Evolutionary conservation across 768 basidiomycete genomes (phyloP), one percentile per base, ranked within the genome.

Genomic region (Epithele typhae): DNA sequence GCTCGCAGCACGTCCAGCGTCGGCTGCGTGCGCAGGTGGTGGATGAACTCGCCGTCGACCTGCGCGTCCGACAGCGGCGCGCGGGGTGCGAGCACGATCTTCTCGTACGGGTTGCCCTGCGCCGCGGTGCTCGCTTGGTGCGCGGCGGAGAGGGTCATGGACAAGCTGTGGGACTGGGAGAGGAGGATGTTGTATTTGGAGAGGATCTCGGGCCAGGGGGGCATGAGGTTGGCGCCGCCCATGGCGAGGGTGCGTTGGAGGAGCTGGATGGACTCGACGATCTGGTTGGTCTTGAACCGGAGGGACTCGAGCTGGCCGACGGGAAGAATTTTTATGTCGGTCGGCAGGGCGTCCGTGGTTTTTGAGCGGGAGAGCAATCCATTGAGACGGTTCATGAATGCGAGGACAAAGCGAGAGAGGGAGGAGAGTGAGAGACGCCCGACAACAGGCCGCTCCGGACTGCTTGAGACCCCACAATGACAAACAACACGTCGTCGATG

Each of bases 171-270:
- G 0, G 87, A 87, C 58, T 92, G 90, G 0, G 87, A 87, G 45
- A 92, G 76, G 22, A 92, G 74, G 52, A 88, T 75, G 55, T 83
- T 90, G 76, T 91, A 92, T 70, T 90, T 91, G 12, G 84, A 81
- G 44, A 92, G 73, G 45, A 92, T 79, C 58, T 92, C 89, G 3
- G 89, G 90, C 90, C 90, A 92, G 7, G 85, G 66, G 3, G 84
- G 81, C 81, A 90, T 88, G n/a, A 60, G 70, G 30, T 67, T 68
- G 36, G 71, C 74, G 30, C 78, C 72, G 11, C 75, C 76, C 6
- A 68, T 71, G 43, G 86, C 82, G 54, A 90, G 70, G 6, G 77
- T 82, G 43, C 76, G 71, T 45, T 82, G 81, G 8, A 90, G 69
- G 0, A 71, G 68, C 46, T 80, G 70, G 19, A 90, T 83, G 6